phyloP scores from a whole-genome alignment of 805 yeast genomes.

The Spencermartinsiella europaea region DNA sequence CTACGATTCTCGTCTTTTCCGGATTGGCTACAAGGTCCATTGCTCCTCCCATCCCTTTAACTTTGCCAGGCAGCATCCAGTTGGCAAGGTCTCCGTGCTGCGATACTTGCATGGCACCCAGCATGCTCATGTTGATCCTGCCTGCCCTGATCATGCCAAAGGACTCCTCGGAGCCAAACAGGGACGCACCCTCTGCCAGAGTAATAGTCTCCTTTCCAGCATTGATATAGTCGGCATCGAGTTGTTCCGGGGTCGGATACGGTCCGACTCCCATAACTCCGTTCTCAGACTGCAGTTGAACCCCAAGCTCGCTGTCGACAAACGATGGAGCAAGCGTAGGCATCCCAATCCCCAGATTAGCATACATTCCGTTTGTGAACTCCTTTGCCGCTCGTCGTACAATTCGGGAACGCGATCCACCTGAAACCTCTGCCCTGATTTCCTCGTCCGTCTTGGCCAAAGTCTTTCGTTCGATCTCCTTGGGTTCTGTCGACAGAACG shows the following conservation, averaged over 20 bases:
- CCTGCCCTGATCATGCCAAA: constrained; percentile 44
- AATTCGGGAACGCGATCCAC: constrained; percentile 31
- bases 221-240: constrained; percentile 41
- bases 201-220: constrained; percentile 46
- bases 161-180: constrained; percentile 43
- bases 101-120: constrained; percentile 43
- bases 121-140: constrained; percentile 36
- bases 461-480: constrained; percentile 37
- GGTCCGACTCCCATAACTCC: constrained; percentile 43
- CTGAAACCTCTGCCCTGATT: constrained; percentile 5
- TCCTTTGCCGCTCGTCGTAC: constrained; percentile 39
- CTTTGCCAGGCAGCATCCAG: constrained; percentile 43
- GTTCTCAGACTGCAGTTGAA: constrained; percentile 41
- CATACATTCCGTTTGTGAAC: constrained; percentile 36
- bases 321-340: constrained; percentile 40
- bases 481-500: constrained; percentile 37
- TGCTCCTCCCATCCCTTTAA: constrained; percentile 48
- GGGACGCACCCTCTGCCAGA: constrained; percentile 36
- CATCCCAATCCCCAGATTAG: constrained; percentile 42
- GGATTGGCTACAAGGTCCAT: constrained; percentile 45
- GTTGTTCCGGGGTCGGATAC: constrained; percentile 35
- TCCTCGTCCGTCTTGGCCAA: constrained; percentile 17
- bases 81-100: constrained; percentile 41
- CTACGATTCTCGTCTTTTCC: constrained; percentile 36
- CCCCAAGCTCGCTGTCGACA: constrained; percentile 31